Percentiles rank a stretch among this genome's conserved stretches.
Conservation (phyloP, 2,329 filamentous ascomycete species). For the Nemania abortiva region DNA sequence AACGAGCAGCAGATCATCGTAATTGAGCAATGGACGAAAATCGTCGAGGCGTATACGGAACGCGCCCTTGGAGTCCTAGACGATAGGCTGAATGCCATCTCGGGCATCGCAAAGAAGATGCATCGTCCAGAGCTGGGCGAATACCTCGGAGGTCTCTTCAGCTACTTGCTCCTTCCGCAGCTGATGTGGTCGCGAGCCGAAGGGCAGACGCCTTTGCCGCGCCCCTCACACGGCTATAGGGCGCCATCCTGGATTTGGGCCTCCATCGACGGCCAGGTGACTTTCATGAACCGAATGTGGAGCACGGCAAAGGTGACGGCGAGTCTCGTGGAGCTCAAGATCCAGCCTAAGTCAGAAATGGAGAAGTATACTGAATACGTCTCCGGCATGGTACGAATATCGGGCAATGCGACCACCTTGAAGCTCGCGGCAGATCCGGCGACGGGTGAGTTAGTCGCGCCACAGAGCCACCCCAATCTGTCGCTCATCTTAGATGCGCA, state of each 20-base stretch:
- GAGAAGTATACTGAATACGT: constrained; percentile 4
- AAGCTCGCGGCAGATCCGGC: constrained; percentile 3
- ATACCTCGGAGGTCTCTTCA: constrained; percentile 17
- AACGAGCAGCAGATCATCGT: not conserved
- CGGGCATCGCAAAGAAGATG: constrained; percentile 21
- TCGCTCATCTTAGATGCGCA: constrained; percentile 5
- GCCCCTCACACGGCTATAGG: constrained; percentile 7
- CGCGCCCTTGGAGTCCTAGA: constrained; percentile 9
- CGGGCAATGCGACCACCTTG: not conserved
- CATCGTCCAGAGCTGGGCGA: constrained; percentile 17
- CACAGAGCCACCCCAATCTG: not conserved
- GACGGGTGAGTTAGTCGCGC: constrained; percentile 6
- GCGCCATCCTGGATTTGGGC: constrained; percentile 19
- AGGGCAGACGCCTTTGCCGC: constrained; percentile 4
- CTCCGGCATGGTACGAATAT: constrained; percentile 7
- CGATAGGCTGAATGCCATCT: constrained; percentile 17
- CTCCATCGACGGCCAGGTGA: constrained; percentile 10
- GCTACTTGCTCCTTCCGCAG: constrained; percentile 14
- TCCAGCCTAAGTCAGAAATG: constrained; percentile 8
- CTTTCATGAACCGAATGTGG: constrained; percentile 17
- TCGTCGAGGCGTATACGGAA: constrained; percentile 18
- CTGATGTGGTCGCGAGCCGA: constrained; percentile 22
- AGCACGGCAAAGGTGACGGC: not conserved
- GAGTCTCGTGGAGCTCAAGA: not conserved
- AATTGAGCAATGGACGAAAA: constrained; percentile 19